Percentiles rank a stretch among this genome's conserved stretches.
Conservation (phyloP, 495 filamentous ascomycete genomes). For the Podospora comata region DNA sequence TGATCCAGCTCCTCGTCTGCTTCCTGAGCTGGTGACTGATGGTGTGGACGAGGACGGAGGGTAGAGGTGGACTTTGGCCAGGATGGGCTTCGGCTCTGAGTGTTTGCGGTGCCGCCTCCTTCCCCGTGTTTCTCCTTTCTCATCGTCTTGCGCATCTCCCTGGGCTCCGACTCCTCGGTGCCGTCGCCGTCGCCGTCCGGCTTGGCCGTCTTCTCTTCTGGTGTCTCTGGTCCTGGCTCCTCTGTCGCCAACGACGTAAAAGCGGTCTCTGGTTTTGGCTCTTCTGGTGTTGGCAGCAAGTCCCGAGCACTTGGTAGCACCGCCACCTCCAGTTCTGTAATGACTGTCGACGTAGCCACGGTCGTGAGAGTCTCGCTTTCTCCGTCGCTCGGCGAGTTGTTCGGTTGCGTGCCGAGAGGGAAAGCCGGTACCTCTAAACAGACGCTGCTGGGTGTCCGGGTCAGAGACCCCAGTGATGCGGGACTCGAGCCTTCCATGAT, state of each 20-base stretch:
- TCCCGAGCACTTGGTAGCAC: background rate
- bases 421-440: conserved; percentile 30
- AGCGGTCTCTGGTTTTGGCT: conserved; percentile 28
- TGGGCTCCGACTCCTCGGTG: background rate
- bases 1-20: conserved; percentile 14
- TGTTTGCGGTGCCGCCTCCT: background rate
- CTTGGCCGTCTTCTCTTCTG: conserved; percentile 8
- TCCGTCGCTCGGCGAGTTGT: conserved; percentile 34
- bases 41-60: background rate
- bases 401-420: conserved; percentile 36
- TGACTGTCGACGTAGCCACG: background rate
- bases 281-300: background rate
- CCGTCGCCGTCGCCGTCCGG: background rate
- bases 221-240: background rate
- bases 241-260: conserved; percentile 23
- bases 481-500: conserved; percentile 12
- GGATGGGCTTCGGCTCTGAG: conserved; percentile 9
- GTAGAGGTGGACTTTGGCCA: conserved; percentile 27
- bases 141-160: conserved; percentile 33
- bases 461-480: conserved; percentile 21
- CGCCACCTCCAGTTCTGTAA: background rate
- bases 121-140: conserved; percentile 8
- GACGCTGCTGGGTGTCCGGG: conserved; percentile 16
- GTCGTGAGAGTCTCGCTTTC: conserved; percentile 22
- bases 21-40: conserved; percentile 2